Evolutionary conservation across 2,329 filamentous ascomycete species (phyloP).

Genomic region (Fusarium coicis): DNA sequence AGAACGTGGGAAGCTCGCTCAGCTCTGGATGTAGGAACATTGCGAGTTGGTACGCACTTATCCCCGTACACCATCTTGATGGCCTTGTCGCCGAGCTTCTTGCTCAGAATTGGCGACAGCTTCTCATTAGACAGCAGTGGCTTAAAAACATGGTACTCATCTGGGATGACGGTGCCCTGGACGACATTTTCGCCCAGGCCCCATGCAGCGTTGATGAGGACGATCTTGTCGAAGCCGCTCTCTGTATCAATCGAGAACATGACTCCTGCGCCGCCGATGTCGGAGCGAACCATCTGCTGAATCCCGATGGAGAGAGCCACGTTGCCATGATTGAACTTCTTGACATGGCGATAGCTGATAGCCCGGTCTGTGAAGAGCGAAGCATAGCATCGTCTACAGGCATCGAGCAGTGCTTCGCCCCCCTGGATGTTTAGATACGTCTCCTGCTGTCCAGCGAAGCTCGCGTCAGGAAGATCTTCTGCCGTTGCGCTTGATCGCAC

Average conservation of each 20-base stretch:
- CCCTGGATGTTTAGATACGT: slow-evolving; percentile 52
- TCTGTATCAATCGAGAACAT: slow-evolving; percentile 56
- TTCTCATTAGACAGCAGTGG: slow-evolving; percentile 44
- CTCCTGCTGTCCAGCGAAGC: slow-evolving; percentile 54
- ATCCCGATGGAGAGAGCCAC: slow-evolving; percentile 46
- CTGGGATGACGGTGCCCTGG: slow-evolving; percentile 52
- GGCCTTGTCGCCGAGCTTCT: slow-evolving; percentile 49
- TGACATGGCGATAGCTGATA: slow-evolving; percentile 48
- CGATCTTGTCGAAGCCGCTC: slow-evolving; percentile 52
- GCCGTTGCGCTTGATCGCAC: slow-evolving; percentile 53
- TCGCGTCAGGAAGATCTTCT: slow-evolving; percentile 53
- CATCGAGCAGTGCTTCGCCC: slow-evolving; percentile 45
- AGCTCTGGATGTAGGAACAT: slow-evolving; percentile 51
- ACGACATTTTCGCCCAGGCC: slow-evolving; percentile 53
- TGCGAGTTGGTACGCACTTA: slow-evolving; percentile 44
- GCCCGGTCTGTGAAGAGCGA: slow-evolving; percentile 53
- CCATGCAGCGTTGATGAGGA: slow-evolving; percentile 52
- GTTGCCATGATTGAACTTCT: slow-evolving; percentile 43
- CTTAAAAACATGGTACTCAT: slow-evolving; percentile 54
- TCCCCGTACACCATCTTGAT: slow-evolving; percentile 52
- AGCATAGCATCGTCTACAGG: slow-evolving; percentile 51
- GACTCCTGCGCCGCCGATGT: slow-evolving; percentile 49
- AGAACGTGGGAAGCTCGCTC: slow-evolving; percentile 49
- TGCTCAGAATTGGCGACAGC: slow-evolving; percentile 48
- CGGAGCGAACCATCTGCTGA: slow-evolving; percentile 49